These are phyloP conservation scores for Lachnellula hyalina DNA, from an alignment of 2,329 filamentous ascomycete species.

Conservation along the genomic window DNA sequence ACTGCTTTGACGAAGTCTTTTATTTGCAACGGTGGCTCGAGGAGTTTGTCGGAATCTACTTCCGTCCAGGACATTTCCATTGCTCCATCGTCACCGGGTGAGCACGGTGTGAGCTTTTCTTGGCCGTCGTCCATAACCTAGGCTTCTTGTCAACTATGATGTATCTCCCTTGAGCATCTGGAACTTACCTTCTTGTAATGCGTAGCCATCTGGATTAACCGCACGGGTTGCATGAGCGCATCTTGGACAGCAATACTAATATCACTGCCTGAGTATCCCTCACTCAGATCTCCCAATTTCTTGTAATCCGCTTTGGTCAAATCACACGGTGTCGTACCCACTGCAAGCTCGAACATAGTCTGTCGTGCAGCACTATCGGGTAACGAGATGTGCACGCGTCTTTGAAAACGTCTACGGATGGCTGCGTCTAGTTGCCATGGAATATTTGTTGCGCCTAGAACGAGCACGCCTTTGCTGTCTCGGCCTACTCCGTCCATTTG, in stretches of 20 bases:
- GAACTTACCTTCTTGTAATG: conserved; percentile 83
- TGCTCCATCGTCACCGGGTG: conserved; percentile 79
- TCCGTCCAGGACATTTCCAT: conserved; percentile 93
- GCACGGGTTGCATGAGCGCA: conserved; percentile 93
- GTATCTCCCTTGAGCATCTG: background rate
- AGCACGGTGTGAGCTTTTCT: conserved; percentile 80
- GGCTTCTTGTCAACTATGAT: conserved; percentile 3
- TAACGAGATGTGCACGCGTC: conserved; percentile 90
- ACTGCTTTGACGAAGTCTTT: conserved; percentile 95
- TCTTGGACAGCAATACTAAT: conserved; percentile 94
- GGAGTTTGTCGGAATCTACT: conserved; percentile 74
- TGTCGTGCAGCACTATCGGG: conserved; percentile 83
- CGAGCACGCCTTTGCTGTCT: conserved; percentile 87
- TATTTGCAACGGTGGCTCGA: conserved; percentile 79
- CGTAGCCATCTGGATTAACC: conserved; percentile 94
- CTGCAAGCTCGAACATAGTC: conserved; percentile 75
- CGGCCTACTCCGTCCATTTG: conserved; percentile 99
- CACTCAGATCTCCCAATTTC: conserved; percentile 72
- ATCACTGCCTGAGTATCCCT: conserved; percentile 94
- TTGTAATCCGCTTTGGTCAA: conserved; percentile 73
- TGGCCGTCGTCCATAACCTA: conserved; percentile 66
- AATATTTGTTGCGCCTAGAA: conserved; percentile 95
- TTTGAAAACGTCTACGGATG: conserved; percentile 92
- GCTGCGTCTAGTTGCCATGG: conserved; percentile 97
- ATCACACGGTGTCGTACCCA: conserved; percentile 89